These are phyloP conservation scores for Ceratobasidium sp. DNA, from an alignment of 1,284 basidiomycete genomes.

Conservation along the genomic window DNA sequence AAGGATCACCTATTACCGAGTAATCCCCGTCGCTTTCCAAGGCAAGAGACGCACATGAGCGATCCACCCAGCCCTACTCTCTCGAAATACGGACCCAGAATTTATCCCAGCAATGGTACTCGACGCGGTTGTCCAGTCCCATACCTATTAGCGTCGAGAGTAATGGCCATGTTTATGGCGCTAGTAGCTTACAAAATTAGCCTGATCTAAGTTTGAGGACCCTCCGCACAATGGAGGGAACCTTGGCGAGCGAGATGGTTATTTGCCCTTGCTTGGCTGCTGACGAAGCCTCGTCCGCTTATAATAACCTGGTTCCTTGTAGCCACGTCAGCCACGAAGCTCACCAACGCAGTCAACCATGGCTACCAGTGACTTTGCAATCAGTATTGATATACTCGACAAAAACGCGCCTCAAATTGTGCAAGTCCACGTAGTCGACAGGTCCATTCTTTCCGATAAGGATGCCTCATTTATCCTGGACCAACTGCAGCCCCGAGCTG, in stretches of 20 bases:
- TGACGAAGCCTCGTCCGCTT: neutral
- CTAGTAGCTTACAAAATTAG: neutral
- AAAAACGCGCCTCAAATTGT: neutral
- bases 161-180: neutral
- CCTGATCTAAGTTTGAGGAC: neutral
- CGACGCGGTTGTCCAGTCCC: too few relatives aligned
- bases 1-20: too few relatives aligned
- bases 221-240: too few relatives aligned
- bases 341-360: neutral
- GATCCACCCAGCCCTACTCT: too few relatives aligned
- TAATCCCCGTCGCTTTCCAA: too few relatives aligned
- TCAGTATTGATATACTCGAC: constrained; percentile 1
- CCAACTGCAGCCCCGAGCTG: neutral
- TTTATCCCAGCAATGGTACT: too few relatives aligned
- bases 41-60: too few relatives aligned
- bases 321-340: constrained; percentile 16
- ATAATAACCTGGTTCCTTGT: neutral
- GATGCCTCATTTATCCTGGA: constrained; percentile 10
- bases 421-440: constrained; percentile 3
- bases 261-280: neutral
- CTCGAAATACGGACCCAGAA: too few relatives aligned
- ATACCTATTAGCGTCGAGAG: neutral
- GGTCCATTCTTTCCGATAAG: neutral
- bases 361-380: neutral
- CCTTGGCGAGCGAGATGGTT: too few relatives aligned